phyloP scores from a whole-genome alignment of 306 rosid genomes.

The Geum urbanum region DNA sequence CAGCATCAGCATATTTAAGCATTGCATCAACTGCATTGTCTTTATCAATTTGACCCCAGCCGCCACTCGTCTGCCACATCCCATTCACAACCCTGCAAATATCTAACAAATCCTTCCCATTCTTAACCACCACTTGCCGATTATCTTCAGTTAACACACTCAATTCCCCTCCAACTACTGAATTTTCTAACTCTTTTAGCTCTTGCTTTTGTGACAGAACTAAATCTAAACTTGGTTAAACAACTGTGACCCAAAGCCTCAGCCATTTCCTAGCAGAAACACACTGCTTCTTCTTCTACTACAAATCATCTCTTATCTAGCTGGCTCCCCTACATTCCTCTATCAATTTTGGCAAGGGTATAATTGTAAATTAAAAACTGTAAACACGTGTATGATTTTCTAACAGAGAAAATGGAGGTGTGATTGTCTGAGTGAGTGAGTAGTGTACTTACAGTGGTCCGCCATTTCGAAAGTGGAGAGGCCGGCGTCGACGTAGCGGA shows the following conservation, averaged over 20 bases:
- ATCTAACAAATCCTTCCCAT: conserved; percentile 65
- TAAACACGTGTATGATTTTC: not conserved
- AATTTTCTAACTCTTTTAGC: conserved; percentile 13
- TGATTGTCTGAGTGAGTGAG: not conserved
- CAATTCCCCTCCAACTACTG: conserved; percentile 27
- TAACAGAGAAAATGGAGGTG: not conserved
- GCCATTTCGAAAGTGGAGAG: conserved; percentile 92
- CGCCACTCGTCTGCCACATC: conserved; percentile 88
- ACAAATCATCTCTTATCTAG: not conserved
- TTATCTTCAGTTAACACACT: conserved; percentile 50
- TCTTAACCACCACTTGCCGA: conserved; percentile 36
- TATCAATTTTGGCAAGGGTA: not conserved
- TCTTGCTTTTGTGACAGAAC: conserved; percentile 24
- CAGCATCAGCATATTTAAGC: conserved; percentile 76
- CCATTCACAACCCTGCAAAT: conserved; percentile 76
- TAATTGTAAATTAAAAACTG: not conserved
- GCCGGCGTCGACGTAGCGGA: conserved; percentile 79
- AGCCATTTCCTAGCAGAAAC: conserved; percentile 38
- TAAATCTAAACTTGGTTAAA: conserved; percentile 55
- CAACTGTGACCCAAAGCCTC: conserved; percentile 49
- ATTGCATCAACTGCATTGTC: conserved; percentile 63
- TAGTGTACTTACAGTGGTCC: conserved; percentile 59
- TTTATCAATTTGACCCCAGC: conserved; percentile 76
- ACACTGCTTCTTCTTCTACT: not conserved
- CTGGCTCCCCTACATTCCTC: conserved; percentile 21